These are phyloP conservation scores for Nothophoma quercina DNA, from an alignment of 2,329 filamentous ascomycete genomes.

Conservation along the genomic window DNA sequence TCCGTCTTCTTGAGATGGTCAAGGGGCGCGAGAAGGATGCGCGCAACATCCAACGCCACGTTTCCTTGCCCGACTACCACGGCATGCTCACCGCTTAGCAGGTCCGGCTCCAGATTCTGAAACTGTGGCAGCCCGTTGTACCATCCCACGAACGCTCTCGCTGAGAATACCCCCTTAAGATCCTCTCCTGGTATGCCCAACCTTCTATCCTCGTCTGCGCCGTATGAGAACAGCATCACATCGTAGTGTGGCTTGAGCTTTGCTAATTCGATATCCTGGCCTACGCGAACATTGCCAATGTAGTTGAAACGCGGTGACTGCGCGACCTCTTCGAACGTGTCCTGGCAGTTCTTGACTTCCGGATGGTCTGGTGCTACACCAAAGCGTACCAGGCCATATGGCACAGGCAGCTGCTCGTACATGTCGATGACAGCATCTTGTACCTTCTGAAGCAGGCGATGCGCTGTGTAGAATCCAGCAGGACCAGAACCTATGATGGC, in stretches of 20 bases:
- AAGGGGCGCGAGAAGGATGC: conserved; percentile 81
- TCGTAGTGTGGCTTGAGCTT: conserved; percentile 84
- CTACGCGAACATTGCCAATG: conserved; percentile 86
- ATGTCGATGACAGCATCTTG: conserved; percentile 82
- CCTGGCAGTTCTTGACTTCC: conserved; percentile 98
- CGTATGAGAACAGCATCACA: conserved; percentile 90
- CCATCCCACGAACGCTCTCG: conserved; percentile 95
- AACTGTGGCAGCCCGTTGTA: conserved; percentile 95
- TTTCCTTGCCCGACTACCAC: conserved; percentile 95
- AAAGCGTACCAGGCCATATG: conserved; percentile 90
- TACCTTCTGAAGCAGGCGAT: conserved; percentile 80
- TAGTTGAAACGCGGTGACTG: conserved; percentile 84
- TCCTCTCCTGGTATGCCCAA: conserved; percentile 83
- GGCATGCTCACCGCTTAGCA: conserved; percentile 79
- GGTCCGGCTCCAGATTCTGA: conserved; percentile 73
- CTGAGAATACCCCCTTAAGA: conserved; percentile 80
- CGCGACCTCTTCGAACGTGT: conserved; percentile 90
- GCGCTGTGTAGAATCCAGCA: conserved; percentile 93
- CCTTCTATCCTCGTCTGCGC: conserved; percentile 81
- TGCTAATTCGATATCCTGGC: conserved; percentile 71
- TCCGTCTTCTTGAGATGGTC: conserved; percentile 81
- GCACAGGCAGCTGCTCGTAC: conserved; percentile 93
- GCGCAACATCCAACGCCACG: conserved; percentile 90
- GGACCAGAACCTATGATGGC: conserved; percentile 93
- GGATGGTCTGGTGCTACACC: conserved; percentile 98